Evolutionary conservation across 2,329 filamentous ascomycete species (phyloP), one percentile per base, ranked within the genome.

Genomic region (Neonectria faginata): DNA sequence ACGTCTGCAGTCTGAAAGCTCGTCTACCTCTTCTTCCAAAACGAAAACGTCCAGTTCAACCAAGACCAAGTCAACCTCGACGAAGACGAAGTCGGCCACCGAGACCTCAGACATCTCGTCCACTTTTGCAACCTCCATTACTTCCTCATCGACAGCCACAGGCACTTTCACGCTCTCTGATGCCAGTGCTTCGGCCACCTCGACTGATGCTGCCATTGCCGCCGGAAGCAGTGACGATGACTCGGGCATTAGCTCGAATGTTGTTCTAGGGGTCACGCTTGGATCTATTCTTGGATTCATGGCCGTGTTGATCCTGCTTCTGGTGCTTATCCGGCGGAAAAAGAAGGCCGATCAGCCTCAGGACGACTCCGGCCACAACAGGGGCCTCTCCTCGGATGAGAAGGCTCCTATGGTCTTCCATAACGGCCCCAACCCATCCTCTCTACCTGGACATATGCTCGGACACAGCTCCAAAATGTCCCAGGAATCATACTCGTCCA

Each of bases 251-350:
- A 74, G 77, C 63, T 75, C 82, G 75, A 82, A 85, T 78, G 70
- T 88, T 8, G 91, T 97, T 29, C 85, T 97, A 1, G 94, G 92
- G 36, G 92, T 92, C 55, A 92, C 92, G 0, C 84, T 98, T 1
- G 94, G 94, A 12, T 89, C 90, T n/a, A 89, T 97, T 22, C 86
- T 92, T 57, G 93, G 92, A 18, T 82, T 93, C 57, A 89, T 91
- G 20, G 80, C 89, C 0, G 75, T 97, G 7, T 81, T 97, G n/a
- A 84, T 92, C 27, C 77, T 92, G 1, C 76, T 93, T n/a, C 84
- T 97, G 20, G 82, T 96, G 55, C 83, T 91, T 9, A 58, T 81
- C 11, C 73, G 78, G 47, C 76, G 76, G 20, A 75, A 86, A 70
- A 88, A 86, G 42, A 85, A 86, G 64, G 80, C 78, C 16, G 83